Base-by-base conservation (phyloP, 441 rosid genomes). In the Eruca vesicaria region DNA sequence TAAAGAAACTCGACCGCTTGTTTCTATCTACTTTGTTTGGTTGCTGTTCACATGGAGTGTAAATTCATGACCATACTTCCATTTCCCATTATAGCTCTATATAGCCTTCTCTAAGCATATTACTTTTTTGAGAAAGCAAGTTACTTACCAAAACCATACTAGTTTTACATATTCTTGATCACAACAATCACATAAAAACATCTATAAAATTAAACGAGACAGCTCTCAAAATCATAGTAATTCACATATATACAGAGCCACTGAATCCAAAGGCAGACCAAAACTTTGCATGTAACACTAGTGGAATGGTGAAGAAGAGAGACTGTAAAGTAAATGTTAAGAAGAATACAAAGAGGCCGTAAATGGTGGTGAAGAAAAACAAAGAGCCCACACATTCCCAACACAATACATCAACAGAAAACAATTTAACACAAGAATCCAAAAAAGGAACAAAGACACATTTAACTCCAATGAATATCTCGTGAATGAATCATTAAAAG, bases 1-100 rank as follows among this genome's bases (percentile, higher is more conserved):
- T 61, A 63, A 69, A 53, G 70, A 76, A 62, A 38, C 31, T 45
- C 75, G 75, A 76, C 79, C 66, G 71, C 75, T 76, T 76, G 75
- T 76, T 76, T 75, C 23, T 76, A 43, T 55, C 79, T 41, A 15
- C 50, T 76, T 50, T 69, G 79, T 76, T 69, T 16, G 31, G 23
- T 76, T 63, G 66, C 21, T 31, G 2, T 56, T 64, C 71, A 69
- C 79, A 63, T 69, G 75, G 48, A 70, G 67, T 57, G 61, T 1
- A 15, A 31, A 16, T 15, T n/a, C n/a, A n/a, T 63, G 80, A 76
- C 80, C 75, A 63, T 70, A 70, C 79, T 29, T 38, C 48, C 9
- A 0, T 55, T 69, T 18, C 50, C 57, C 6, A 18, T 41, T 53
- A 63, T 62, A 75, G 74, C 32, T 60, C 50, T 23, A 23, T 31